These are phyloP conservation scores for Epicoccum nigrum DNA, from an alignment of 2,329 filamentous ascomycete genomes.

Conservation along the genomic window DNA sequence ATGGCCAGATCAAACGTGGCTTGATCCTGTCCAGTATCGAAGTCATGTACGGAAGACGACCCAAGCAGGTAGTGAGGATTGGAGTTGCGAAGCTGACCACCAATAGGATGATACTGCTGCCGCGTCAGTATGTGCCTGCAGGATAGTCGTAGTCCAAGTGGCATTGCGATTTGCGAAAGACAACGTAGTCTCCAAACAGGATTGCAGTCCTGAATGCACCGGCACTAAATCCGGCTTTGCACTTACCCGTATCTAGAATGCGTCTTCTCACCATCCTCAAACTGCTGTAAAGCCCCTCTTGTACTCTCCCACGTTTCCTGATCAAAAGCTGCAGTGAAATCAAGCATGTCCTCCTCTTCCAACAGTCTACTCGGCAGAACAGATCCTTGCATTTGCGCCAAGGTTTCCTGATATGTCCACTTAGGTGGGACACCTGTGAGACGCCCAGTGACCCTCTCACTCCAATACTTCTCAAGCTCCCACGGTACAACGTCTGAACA, in stretches of 20 bases:
- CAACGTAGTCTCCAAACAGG: no score
- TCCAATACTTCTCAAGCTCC: conserved; percentile 32
- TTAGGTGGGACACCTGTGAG: conserved; percentile 19
- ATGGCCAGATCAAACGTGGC: conserved; percentile 25
- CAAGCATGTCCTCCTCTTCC: conserved; percentile 17
- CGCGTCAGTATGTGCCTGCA: not conserved
- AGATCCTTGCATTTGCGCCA: conserved; percentile 17
- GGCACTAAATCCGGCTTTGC: no score
- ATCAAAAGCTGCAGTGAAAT: conserved; percentile 19
- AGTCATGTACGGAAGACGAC: conserved; percentile 21
- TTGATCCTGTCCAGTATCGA: conserved; percentile 18
- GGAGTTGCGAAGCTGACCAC: conserved; percentile 26
- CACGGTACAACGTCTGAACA: conserved; percentile 25
- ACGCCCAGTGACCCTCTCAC: conserved; percentile 11
- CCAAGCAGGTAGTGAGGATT: conserved; percentile 22
- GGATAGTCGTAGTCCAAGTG: no score
- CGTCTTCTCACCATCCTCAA: conserved; percentile 18
- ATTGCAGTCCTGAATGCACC: no score
- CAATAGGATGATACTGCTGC: conserved; percentile 23
- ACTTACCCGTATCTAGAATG: conserved; percentile 25
- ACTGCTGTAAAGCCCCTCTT: conserved; percentile 12
- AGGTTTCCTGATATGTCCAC: conserved; percentile 26
- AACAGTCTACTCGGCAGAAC: conserved; percentile 9
- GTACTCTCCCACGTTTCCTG: conserved; percentile 15
- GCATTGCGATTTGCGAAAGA: no score